Evolutionary conservation across 2,329 filamentous ascomycete species (phyloP), one percentile per base, ranked within the genome.

Genomic region (Penicillium sp.): DNA sequence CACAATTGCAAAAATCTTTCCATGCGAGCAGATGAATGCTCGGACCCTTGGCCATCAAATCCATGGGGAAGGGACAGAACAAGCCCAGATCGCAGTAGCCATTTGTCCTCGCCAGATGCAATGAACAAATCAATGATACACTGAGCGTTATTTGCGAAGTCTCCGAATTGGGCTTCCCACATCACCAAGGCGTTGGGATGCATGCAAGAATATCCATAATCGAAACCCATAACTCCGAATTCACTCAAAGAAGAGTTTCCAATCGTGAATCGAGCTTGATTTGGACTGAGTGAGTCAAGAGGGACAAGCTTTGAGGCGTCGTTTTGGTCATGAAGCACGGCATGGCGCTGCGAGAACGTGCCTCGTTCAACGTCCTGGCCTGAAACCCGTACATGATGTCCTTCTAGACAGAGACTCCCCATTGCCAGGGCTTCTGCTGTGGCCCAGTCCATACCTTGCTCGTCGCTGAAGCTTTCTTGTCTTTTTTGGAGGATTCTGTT

Each of bases 101-200:
- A 99, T 80, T 99, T 99, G 62, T 90, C 88, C 79, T 99, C 94
- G 71, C 94, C 94, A 58, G 94, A 97, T 46, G 94, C 93, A 67
- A 99, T 88, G 79, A 99, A 99, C 77, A 99, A 94, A 75, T 99
- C 94, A 70, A 99, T 95, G 76, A 99, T 95, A 75, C 92, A 96
- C 79, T 99, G 94, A 41, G 94, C 93, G 70, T 97, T 99, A 84
- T 99, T 99, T 82, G 94, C 94, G 69, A 99, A 99, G 77, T 99
- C 94, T 82, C 94, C 94, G 69, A 99, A 99, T 77, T 99, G 94
- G 34, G 94, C 94, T 79, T 99, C 94, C 94, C 94, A 99, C 87
- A 99, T 96, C 66, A 99, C 93, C 24, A 99, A 85, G 34, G 94
- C 93, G 72, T 97, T 96, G 53, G 94, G 94, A 27, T 94, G 97